phyloP scores from a whole-genome alignment of 208 protist species.

The Leishmania tarentolae region DNA sequence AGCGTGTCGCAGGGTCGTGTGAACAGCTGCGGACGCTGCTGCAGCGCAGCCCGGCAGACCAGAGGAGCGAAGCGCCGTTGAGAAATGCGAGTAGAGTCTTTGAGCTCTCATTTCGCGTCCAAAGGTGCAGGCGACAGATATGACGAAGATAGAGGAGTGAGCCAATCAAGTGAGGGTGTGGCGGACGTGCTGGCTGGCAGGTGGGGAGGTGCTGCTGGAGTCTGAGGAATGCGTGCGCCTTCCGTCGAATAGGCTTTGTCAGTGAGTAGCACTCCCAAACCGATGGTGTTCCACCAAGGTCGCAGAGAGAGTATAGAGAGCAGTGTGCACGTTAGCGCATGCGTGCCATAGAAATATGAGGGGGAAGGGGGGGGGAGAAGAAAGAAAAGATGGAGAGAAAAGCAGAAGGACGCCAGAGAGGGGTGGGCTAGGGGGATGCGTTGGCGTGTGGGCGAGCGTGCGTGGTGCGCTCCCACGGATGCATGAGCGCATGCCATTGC shows the following conservation, averaged over 20 bases:
- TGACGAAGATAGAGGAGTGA: not conserved
- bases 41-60: not conserved
- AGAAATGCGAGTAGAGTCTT: slow-evolving; percentile 1
- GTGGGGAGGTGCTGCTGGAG: not conserved
- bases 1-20: not conserved
- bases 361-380: not conserved
- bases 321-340: not conserved
- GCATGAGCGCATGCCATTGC: not conserved
- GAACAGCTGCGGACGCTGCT: not conserved
- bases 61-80: not conserved
- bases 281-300: not conserved
- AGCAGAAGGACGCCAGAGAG: not conserved
- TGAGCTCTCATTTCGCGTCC: not conserved
- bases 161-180: not conserved
- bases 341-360: not conserved
- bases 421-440: not conserved
- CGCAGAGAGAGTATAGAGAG: not conserved
- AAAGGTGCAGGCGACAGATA: not conserved
- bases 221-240: not conserved
- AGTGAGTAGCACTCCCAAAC: not conserved
- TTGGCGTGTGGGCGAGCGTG: not conserved
- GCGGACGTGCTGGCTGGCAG: not conserved
- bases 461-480: not conserved
- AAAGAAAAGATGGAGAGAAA: not conserved
- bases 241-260: not conserved